These are phyloP conservation scores for Fusarium pseudonygamai DNA, from an alignment of 2,329 filamentous ascomycete species.

Conservation along the genomic window DNA sequence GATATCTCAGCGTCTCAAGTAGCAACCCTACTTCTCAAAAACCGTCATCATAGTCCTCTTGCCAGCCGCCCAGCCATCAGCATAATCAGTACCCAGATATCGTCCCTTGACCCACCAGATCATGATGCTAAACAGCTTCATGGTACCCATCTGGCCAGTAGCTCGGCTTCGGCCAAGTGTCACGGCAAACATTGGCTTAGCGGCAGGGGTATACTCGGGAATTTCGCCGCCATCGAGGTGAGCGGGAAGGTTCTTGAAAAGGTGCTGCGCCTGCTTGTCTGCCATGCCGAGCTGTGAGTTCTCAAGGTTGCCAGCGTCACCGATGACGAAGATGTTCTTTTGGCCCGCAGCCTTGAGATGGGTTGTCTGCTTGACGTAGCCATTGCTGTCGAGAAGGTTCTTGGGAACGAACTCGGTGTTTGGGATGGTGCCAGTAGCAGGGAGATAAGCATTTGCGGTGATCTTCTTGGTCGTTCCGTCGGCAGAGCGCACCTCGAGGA, in stretches of 20 bases:
- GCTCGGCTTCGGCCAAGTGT: slow-evolving; percentile 53
- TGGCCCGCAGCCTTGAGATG: slow-evolving; percentile 49
- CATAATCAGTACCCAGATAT: slow-evolving; percentile 49
- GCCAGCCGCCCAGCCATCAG: slow-evolving; percentile 45
- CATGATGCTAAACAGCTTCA: slow-evolving; percentile 51
- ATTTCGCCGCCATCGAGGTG: slow-evolving; percentile 46
- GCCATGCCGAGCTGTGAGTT: slow-evolving; percentile 44
- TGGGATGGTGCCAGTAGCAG: slow-evolving; percentile 55
- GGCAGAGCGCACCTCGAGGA: slow-evolving; percentile 48
- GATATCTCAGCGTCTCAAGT: not conserved
- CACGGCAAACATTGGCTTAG: slow-evolving; percentile 48
- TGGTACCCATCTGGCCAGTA: slow-evolving; percentile 50
- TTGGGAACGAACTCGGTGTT: slow-evolving; percentile 58
- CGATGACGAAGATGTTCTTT: slow-evolving; percentile 55
- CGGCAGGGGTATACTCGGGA: slow-evolving; percentile 44
- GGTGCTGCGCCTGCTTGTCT: slow-evolving; percentile 47
- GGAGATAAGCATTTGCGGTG: slow-evolving; percentile 56
- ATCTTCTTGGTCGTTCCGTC: slow-evolving; percentile 51
- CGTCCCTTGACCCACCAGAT: slow-evolving; percentile 53
- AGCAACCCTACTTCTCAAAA: slow-evolving; percentile 45
- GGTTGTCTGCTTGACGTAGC: slow-evolving; percentile 51
- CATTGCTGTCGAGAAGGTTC: slow-evolving; percentile 47
- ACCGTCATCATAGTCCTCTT: slow-evolving; percentile 46
- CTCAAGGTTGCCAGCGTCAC: slow-evolving; percentile 56
- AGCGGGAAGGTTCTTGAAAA: slow-evolving; percentile 48